Conservation (phyloP, 192 early-diverging fungal species). For the Podila horticola region DNA sequence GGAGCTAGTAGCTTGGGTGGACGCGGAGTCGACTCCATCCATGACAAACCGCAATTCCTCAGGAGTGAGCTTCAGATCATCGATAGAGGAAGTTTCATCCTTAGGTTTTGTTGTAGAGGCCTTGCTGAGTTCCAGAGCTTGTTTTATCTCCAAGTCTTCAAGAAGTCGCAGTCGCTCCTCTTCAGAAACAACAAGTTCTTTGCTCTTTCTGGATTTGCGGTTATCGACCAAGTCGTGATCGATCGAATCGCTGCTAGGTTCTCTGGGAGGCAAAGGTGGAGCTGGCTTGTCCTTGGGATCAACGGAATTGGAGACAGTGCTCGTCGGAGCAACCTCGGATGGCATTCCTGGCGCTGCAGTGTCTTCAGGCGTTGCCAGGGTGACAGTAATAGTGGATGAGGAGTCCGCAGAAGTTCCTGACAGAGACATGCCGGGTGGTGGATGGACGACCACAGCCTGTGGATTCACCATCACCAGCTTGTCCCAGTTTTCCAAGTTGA, state of each 20-base stretch:
- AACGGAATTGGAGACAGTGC: too few species aligned
- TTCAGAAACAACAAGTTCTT: constrained; percentile 1
- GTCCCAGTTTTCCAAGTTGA: constrained; percentile 43
- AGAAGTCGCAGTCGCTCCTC: constrained; percentile 10
- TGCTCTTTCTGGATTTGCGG: constrained; percentile 1
- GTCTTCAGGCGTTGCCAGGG: neutral
- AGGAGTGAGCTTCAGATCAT: constrained; percentile 12
- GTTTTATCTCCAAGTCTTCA: constrained; percentile 29
- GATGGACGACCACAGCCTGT: neutral
- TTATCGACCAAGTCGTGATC: neutral
- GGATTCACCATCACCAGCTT: neutral
- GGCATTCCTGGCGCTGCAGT: neutral
- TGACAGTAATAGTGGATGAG: neutral
- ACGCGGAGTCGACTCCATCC: neutral
- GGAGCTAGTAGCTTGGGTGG: neutral
- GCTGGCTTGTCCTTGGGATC: neutral
- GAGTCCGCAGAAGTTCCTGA: neutral
- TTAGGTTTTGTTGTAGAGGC: neutral
- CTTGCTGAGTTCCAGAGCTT: constrained; percentile 31
- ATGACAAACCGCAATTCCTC: constrained; percentile 30
- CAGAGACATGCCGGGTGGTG: constrained; percentile 4
- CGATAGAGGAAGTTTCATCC: constrained; percentile 2
- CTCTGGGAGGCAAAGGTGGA: constrained; percentile 41
- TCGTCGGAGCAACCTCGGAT: too few species aligned
- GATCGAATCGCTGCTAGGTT: neutral